Conservation (phyloP, 2,329 filamentous ascomycete genomes). For the Cladophialophora yegresii region DNA sequence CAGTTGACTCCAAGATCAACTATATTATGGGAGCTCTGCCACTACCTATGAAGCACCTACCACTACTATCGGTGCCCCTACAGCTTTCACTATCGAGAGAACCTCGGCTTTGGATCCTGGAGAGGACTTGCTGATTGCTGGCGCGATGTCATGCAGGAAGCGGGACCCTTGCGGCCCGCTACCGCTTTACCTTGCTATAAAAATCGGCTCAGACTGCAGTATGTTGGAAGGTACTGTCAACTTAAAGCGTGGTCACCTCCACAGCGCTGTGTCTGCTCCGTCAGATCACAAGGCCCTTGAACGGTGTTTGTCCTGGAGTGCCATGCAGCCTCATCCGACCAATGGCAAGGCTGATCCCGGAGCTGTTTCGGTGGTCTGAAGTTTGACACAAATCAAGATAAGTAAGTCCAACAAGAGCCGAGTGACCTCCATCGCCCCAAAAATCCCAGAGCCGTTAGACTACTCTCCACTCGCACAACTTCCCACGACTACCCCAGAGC, state of each 20-base stretch:
- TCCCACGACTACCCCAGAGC: neutral
- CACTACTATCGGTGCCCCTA: neutral
- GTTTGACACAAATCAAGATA: neutral
- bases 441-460: neutral
- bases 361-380: neutral
- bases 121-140: neutral
- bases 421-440: neutral
- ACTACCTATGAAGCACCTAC: neutral
- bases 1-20: neutral
- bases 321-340: neutral
- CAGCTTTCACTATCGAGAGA: neutral
- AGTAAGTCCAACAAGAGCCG: neutral
- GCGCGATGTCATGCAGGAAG: neutral
- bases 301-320: neutral
- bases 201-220: neutral
- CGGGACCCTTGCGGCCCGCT: constrained; percentile 17
- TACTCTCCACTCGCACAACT: neutral
- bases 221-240: neutral
- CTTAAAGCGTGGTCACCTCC: neutral
- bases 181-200: constrained; percentile 9
- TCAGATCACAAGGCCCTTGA: neutral
- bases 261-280: neutral
- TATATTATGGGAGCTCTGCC: neutral
- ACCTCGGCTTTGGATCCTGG: neutral
- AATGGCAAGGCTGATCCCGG: neutral